Evolutionary conservation across 1,139 yeast species (phyloP), one percentile per base, ranked within the genome.

Genomic region (Hyphopichia burtonii): DNA sequence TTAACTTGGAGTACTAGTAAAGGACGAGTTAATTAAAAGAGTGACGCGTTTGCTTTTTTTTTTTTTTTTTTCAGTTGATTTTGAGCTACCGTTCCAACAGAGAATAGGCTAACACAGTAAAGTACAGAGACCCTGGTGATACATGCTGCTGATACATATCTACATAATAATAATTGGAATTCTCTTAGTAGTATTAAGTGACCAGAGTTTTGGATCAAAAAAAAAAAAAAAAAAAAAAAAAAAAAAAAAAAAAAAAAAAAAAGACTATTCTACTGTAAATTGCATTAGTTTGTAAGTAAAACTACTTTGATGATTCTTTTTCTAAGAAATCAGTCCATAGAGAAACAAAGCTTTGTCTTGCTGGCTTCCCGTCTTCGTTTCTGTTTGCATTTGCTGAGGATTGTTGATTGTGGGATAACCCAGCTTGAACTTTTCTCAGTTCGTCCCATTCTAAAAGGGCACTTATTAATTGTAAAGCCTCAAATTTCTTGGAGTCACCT

Each of bases 401-500:
- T 34, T 57, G 55, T 16, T 62, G 63, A 16, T 63, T 61, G 36
- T 84, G 78, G 33, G 81, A 63, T 43, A 91, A 69, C 0, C 98
- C 98, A 1, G 96, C 96, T 47, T 85, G 90, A 27, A 83, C 74
- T 52, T 80, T 83, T 57, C 89, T 85, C 34, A 80, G 82, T 38
- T 88, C 94, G 59, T 86, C 93, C 99, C 99, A 93, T 44, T 80
- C 84, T 45, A 93, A 69, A 53, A 86, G 83, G 45, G 88, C 88
- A 22, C 96, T 78, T 35, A 93, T 84, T 44, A 93, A 74, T 58
- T 83, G 89, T 43, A 93, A 73, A 4, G 94, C 96, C 67, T 93
- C 98, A 58, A 86, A 93, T 62, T 93, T 89, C 63, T 91, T 93
- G 12, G 96, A 79, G 59, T 93, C 99, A 1, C 95, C 96, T 47